Percentiles rank a stretch among this genome's conserved stretches.
These are phyloP conservation scores for Pterulicium gracile DNA, from an alignment of 1,284 basidiomycete species.

Conservation along the genomic window DNA sequence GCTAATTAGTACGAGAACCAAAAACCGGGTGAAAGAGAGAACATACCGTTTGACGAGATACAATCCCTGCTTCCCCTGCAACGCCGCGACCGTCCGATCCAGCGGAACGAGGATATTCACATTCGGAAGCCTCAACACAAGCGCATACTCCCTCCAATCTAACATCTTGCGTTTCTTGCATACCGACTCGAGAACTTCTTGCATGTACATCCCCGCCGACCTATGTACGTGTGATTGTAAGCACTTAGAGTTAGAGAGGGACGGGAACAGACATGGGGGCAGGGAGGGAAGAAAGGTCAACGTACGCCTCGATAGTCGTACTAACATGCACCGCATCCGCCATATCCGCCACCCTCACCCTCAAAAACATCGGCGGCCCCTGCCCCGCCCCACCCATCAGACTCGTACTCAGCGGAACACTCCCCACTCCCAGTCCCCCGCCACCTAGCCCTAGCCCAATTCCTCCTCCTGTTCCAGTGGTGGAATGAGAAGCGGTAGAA, in stretches of 20 bases:
- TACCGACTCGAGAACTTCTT: slow-evolving; percentile 85
- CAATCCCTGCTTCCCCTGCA: slow-evolving; percentile 82
- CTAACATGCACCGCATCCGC: slow-evolving; percentile 74
- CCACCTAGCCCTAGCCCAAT: background rate
- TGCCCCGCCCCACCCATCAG: slow-evolving; percentile 56
- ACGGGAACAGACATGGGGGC: too few species aligned
- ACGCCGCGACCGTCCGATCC: slow-evolving; percentile 89
- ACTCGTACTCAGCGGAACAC: slow-evolving; percentile 46
- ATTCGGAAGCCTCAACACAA: slow-evolving; percentile 60
- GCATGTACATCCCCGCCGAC: slow-evolving; percentile 93
- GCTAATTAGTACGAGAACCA: too few species aligned
- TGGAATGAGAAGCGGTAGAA: background rate
- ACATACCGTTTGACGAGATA: slow-evolving; percentile 75
- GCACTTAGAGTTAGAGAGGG: background rate
- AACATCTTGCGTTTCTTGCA: slow-evolving; percentile 66
- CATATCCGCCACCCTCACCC: slow-evolving; percentile 68
- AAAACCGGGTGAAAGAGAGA: too few species aligned
- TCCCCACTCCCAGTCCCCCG: too few species aligned
- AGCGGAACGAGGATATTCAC: slow-evolving; percentile 85
- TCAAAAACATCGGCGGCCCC: slow-evolving; percentile 72
- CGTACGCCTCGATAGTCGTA: slow-evolving; percentile 83
- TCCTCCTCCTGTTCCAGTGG: too few species aligned
- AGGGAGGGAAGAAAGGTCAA: slow-evolving; percentile 8
- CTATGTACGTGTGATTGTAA: slow-evolving; percentile 25
- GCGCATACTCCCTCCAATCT: slow-evolving; percentile 74